These are phyloP conservation scores for Raffaelea arxii DNA, from an alignment of 2,329 filamentous ascomycete species.

Conservation along the genomic window DNA sequence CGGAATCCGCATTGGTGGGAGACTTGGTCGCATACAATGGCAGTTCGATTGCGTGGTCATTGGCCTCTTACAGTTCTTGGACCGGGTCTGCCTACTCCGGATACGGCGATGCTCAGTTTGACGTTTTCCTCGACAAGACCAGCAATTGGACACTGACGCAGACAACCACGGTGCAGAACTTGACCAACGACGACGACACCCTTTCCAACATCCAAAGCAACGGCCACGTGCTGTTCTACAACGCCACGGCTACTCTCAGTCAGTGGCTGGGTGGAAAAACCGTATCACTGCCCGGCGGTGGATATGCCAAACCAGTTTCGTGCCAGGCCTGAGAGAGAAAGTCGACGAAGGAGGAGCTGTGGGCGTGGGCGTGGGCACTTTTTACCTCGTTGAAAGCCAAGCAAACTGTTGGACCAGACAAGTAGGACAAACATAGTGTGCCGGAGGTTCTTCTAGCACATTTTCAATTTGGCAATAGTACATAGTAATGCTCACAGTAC, in stretches of 20 bases:
- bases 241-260: background rate
- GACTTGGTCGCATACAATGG: conserved; percentile 8
- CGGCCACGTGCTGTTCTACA: conserved; percentile 4
- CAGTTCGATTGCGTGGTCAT: conserved; percentile 4
- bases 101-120: background rate
- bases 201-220: conserved; percentile 5
- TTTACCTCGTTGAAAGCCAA: no score
- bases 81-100: background rate
- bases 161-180: conserved; percentile 1
- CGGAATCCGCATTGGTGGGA: background rate
- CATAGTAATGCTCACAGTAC: no score
- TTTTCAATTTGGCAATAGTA: no score
- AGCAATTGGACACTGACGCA: conserved; percentile 3
- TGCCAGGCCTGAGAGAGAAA: no score
- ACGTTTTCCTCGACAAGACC: conserved; percentile 1
- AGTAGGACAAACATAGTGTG: no score
- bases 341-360: no score
- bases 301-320: conserved; percentile 1
- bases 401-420: no score
- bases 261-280: background rate
- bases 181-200: background rate
- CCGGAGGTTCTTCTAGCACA: no score
- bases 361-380: no score
- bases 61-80: conserved; percentile 1
- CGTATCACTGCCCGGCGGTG: background rate